These are phyloP conservation scores for Dentipellis sp. DNA, from an alignment of 768 basidiomycete species.

Conservation along the genomic window DNA sequence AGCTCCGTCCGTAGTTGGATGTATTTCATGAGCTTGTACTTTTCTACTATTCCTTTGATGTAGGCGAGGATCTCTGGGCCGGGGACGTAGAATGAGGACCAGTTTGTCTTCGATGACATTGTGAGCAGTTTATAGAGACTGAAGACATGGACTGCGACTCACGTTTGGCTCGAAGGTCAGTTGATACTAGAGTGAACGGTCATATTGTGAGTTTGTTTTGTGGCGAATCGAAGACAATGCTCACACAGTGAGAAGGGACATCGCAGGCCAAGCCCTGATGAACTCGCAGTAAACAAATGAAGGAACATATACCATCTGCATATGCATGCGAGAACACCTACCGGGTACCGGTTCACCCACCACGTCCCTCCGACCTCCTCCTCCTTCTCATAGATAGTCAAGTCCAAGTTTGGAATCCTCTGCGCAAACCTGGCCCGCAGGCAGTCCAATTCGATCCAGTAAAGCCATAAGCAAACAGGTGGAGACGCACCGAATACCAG, in stretches of 20 bases:
- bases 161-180: slow-evolving; percentile 1
- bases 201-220: no score
- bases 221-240: background rate
- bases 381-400: slow-evolving; percentile 52
- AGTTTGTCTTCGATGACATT: slow-evolving; percentile 11
- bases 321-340: background rate
- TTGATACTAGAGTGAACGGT: background rate
- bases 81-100: slow-evolving; percentile 1
- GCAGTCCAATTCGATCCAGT: background rate
- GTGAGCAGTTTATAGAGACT: background rate
- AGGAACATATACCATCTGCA: background rate
- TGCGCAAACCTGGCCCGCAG: background rate
- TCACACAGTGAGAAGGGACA: slow-evolving; percentile 1
- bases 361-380: slow-evolving; percentile 52
- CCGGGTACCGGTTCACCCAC: slow-evolving; percentile 30
- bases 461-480: background rate
- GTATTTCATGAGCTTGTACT: slow-evolving; percentile 42
- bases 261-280: slow-evolving; percentile 3
- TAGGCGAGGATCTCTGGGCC: slow-evolving; percentile 42
- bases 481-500: background rate
- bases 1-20: slow-evolving; percentile 51
- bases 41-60: slow-evolving; percentile 42
- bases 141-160: background rate
- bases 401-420: slow-evolving; percentile 30
- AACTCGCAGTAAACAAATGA: background rate